Evolutionary conservation across 2,329 filamentous ascomycete species (phyloP), one percentile per base, ranked within the genome.

Genomic region (Epichloe uncinata): DNA sequence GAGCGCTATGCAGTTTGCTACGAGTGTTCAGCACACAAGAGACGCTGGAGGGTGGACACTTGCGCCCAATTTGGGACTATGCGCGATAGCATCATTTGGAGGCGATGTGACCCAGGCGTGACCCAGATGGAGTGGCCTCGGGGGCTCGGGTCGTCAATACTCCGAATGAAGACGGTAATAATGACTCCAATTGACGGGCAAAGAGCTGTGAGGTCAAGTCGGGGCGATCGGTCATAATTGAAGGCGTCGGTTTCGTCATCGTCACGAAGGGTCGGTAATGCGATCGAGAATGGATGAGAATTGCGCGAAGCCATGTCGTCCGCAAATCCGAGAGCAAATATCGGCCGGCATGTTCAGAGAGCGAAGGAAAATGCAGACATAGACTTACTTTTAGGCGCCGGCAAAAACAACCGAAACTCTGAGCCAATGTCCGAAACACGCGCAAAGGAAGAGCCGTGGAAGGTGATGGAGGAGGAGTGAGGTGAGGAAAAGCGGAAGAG

Each of bases 381-480:
- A 57, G 55, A 74, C 72, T 74, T 65, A 75, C 72, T 74, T 74
- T 75, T 74, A 66, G 65, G 71, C 70, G 71, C 71, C 71, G 69
- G 67, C 65, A 72, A 72, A 67, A 72, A 69, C 67, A 67, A 67
- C 63, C 65, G 64, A 65, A 66, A 66, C 60, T 66, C 63, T 67
- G 60, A 66, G 65, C 62, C 64, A 67, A 68, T 60, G 64, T 65
- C 64, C 65, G 66, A 69, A 69, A 68, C 64, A 68, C 66, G 67
- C 66, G 66, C 63, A 69, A 70, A 66, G 68, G 70, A 73, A 72
- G 66, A 67, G 66, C 58, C 62, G 65, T 65, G 63, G 65, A 63
- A 63, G 60, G 63, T 63, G 62, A 60, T 64, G 54, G 59, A 59
- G 54, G 59, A 59, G 53, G 50, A 53, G 56, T 57, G 54, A 56